These are phyloP conservation scores for Telopea speciosissima DNA, from an alignment of 177 flowering plant genomes.

Conservation along the genomic window DNA sequence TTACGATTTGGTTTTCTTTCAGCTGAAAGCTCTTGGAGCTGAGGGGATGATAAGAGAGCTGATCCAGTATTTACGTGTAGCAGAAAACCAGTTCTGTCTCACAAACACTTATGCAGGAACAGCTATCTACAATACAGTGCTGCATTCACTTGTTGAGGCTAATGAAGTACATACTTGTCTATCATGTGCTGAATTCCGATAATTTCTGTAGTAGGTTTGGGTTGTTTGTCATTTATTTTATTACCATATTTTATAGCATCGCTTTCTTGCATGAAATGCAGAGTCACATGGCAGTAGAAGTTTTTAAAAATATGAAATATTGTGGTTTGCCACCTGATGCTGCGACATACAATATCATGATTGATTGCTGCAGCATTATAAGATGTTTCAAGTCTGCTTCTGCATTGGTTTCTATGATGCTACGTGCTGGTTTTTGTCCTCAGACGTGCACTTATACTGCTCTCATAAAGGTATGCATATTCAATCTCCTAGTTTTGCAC, in stretches of 20 bases:
- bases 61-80: constrained; percentile 39
- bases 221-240: not conserved
- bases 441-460: constrained; percentile 43
- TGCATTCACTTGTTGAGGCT: constrained; percentile 68
- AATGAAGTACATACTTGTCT: constrained; percentile 44
- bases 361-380: constrained; percentile 56
- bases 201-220: not conserved
- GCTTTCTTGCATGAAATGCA: constrained; percentile 31
- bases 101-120: constrained; percentile 21
- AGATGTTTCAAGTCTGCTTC: constrained; percentile 59
- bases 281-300: constrained; percentile 46
- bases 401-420: constrained; percentile 71
- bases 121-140: constrained; percentile 48
- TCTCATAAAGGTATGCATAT: constrained; percentile 54
- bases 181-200: not conserved
- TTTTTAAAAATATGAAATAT: constrained; percentile 59
- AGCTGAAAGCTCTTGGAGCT: constrained; percentile 80
- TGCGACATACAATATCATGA: constrained; percentile 72
- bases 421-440: constrained; percentile 63
- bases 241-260: not conserved
- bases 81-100: constrained; percentile 34
- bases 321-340: constrained; percentile 42
- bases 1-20: constrained; percentile 18
- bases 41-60: constrained; percentile 70
- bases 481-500: not conserved